Evolutionary conservation across 108 stramenopile species (phyloP).

Genomic region (Stephanodiscus triporus): DNA sequence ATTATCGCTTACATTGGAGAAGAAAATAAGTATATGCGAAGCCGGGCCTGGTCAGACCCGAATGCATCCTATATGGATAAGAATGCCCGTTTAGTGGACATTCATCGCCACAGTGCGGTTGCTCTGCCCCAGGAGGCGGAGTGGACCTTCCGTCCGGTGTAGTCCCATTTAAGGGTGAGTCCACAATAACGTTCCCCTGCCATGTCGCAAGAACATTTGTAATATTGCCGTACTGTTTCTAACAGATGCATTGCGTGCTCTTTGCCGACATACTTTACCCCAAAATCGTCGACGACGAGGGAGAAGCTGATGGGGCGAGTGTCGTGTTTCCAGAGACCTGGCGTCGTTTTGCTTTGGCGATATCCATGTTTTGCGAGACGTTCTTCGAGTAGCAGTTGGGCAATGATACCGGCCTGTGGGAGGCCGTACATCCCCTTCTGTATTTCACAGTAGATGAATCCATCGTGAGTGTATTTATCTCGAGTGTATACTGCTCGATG

Average conservation of each 20-base stretch:
- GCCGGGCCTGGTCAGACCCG: no score
- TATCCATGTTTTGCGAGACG: no score
- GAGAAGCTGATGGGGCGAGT: conserved; percentile 20
- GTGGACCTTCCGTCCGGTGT: conserved; percentile 1
- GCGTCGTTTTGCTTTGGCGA: conserved; percentile 32
- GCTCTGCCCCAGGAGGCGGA: no score
- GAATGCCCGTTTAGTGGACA: no score
- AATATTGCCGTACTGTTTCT: neutral
- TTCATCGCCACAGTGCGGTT: no score
- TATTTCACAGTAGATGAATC: conserved; percentile 25
- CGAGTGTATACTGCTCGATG: conserved; percentile 38
- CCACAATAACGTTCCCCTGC: conserved; percentile 31
- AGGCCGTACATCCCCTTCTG: conserved; percentile 50
- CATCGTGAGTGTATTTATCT: conserved; percentile 15
- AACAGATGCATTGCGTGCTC: conserved; percentile 45
- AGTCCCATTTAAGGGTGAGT: conserved; percentile 47
- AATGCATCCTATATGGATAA: no score
- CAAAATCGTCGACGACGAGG: conserved; percentile 62
- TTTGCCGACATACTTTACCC: conserved; percentile 39
- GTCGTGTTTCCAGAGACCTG: conserved; percentile 49
- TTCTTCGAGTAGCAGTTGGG: conserved; percentile 16
- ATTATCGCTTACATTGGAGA: no score
- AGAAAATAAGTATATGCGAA: no score
- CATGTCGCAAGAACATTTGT: conserved; percentile 26
- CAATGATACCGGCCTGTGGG: conserved; percentile 46